A percentile compares a stretch with the other conserved stretches of the same genome.
Conservation (phyloP, 2,329 filamentous ascomycete species). For the Sporothrix euskadiensis region DNA sequence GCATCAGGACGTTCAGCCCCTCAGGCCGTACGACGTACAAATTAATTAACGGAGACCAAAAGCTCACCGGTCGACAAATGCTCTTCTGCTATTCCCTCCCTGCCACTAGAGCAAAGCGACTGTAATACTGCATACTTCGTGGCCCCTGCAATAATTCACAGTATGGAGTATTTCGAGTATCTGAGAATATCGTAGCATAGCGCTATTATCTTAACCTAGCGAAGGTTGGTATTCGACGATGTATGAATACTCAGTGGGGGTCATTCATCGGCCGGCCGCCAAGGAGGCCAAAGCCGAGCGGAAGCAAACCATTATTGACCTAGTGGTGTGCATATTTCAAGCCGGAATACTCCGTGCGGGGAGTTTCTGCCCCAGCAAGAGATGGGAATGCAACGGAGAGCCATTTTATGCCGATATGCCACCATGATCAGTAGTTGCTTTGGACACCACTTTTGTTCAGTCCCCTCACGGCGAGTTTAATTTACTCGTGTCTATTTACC, state of each 20-base stretch:
- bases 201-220: background rate
- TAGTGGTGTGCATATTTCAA: background rate
- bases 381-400: background rate
- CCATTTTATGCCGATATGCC: too few species aligned
- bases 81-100: background rate
- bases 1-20: background rate
- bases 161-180: background rate
- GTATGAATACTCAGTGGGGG: background rate
- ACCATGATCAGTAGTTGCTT: too few species aligned
- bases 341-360: background rate
- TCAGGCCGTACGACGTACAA: background rate
- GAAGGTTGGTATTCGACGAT: background rate
- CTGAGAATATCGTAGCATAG: background rate
- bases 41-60: background rate
- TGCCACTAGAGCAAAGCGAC: background rate
- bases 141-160: background rate
- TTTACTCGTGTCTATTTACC: too few species aligned
- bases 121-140: background rate
- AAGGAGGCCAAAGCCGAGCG: slow-evolving; percentile 13
- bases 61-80: slow-evolving; percentile 10
- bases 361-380: background rate
- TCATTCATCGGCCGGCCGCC: background rate
- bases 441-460: too few species aligned
- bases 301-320: background rate
- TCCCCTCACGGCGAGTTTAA: too few species aligned